Evolutionary conservation across 2,329 filamentous ascomycete species (phyloP).

Genomic region (Xylariaceae sp.): DNA sequence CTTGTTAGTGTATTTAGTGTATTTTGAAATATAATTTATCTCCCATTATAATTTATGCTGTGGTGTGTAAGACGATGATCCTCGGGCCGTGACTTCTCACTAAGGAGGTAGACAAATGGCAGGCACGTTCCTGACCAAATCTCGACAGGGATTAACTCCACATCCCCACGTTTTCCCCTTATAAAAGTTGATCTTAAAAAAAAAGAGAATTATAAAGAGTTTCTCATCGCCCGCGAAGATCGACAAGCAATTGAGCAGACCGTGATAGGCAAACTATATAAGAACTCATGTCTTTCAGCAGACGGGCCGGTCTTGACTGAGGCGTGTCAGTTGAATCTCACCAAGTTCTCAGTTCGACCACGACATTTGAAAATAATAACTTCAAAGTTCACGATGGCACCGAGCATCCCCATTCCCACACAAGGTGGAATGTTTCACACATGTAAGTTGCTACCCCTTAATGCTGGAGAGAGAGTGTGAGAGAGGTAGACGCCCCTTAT

Average conservation of each 20-base stretch:
- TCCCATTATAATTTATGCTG: no score
- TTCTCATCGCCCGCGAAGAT: constrained; percentile 32
- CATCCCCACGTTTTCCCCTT: constrained; percentile 32
- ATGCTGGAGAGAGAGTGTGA: background rate
- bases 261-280: constrained; percentile 19
- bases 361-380: constrained; percentile 13
- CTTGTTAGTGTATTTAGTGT: no score
- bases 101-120: no score
- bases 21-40: no score
- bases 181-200: constrained; percentile 21
- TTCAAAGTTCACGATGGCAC: constrained; percentile 34
- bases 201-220: constrained; percentile 37
- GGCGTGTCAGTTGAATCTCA: no score
- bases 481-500: background rate
- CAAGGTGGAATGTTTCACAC: constrained; percentile 50
- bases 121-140: no score
- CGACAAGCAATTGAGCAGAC: constrained; percentile 27
- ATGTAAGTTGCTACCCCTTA: constrained; percentile 27
- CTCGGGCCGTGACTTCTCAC: no score
- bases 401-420: constrained; percentile 42
- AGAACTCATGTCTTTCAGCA: no score
- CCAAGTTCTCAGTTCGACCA: no score
- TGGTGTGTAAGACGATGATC: no score
- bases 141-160: constrained; percentile 19
- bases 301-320: no score